Base-by-base conservation (phyloP, 1,284 basidiomycete species). In the Phaffia rhodozyma region DNA sequence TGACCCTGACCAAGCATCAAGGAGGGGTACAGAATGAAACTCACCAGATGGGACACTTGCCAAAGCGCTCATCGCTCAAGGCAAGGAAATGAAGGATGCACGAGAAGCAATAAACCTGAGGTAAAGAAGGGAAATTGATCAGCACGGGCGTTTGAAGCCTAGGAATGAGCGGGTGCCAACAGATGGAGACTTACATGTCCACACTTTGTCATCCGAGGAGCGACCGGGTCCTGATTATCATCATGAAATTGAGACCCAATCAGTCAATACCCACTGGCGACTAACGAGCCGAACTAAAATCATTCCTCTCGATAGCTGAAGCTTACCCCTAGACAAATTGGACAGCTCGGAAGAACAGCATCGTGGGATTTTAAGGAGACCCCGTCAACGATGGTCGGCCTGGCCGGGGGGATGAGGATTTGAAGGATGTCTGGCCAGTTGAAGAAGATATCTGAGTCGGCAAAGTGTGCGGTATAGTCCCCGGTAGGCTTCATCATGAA, bases 371-470 rank as follows among this genome's bases (percentile, higher is more conserved):
- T 25, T 25, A 57, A 7, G 38, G 25, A 25, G 21, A 38, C 56
- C 18, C 48, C 48, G 27, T 25, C 30, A n/a, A 54, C 21, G 21
- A 59, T 30, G 29, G 62, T 50, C 7, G 57, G 57, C 21, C 38
- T 21, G 9, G 62, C 34, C 2, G 62, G 27, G 0, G 91, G 89
- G 67, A 98, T 85, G 70, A 98, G 84, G 66, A 99, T 85, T 75
- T 97, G 94, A 9, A 96, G 80, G 69, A 99, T 89, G 75, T 97
- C 90, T n/a, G 87, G 83, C 91, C 91, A 96, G 78, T 92, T 87
- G 75, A 96, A 88, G 76, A 86, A 90, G 70, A 93, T 91, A 75
- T 94, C 90, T 43, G 90, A 91, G 75, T 96, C 92, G 57, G 89
- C 90, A 73, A 96, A 91, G 76, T 96, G 91, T 2, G 90, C 91